Base-by-base conservation (phyloP, 768 basidiomycete genomes). In the Glaciozyma antarctica region DNA sequence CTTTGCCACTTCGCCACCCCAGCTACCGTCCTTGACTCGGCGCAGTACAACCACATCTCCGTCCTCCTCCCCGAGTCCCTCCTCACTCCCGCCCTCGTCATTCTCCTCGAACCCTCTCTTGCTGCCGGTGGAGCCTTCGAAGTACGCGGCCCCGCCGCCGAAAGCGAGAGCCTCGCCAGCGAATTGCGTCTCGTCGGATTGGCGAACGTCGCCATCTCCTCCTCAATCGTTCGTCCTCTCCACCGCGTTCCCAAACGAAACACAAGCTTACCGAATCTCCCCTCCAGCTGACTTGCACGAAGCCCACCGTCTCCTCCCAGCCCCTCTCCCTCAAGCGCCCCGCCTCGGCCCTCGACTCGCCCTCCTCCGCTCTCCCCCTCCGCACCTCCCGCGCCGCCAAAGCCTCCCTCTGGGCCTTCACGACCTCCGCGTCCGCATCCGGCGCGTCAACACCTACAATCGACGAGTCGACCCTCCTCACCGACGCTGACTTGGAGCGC, bases 341-440 rank as follows among this genome's bases (percentile, higher is more conserved):
- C 28, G 63, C 68, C 9, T 73, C 60, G 43, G 53, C 61, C 38
- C 38, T 64, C 71, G 55, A 56, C 51, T 28, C 61, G 47, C 9
- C 60, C 52, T 10, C 43, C 52, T 56, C 5, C 24, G 32, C 81
- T 8, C 75, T 83, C 8, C 79, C 81, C 32, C 81, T 85, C 53
- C 81, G 79, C 13, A 78, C 80, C 4, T 85, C 85, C 71, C 80
- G 84, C 65, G 85, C 87, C 13, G 83, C 86, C 56, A 94, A 92
- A 78, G 87, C 90, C 68, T 88, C 89, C 0, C 80, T 97, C 44
- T 95, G 93, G 93, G 81, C 89, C 0, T 80, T 93, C 41, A 85
- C 80, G 47, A 68, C 65, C 2, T 44, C 62, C n/a, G 61, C 65
- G 2, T 51, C 69, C 21, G 51, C 62, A 9, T 71, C 70, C 10